These are phyloP conservation scores for Durotheca rogersii DNA, from an alignment of 495 filamentous ascomycete genomes.

Conservation along the genomic window DNA sequence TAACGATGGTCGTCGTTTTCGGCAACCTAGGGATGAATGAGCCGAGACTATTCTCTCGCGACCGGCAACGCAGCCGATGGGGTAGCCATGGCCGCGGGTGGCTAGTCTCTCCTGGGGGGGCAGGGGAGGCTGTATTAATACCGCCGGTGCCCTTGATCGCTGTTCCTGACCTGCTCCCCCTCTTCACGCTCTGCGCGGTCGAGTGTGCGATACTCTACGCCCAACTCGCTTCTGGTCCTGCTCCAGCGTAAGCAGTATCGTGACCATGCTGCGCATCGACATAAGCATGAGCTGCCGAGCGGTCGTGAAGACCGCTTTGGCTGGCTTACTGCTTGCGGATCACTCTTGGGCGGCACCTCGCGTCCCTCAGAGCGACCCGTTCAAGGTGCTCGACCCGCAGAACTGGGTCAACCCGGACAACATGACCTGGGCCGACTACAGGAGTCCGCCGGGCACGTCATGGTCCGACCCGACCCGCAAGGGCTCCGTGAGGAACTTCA, in stretches of 20 bases:
- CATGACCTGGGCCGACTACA: slow-evolving; percentile 47
- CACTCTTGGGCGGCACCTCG: slow-evolving; percentile 20
- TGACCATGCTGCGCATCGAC: slow-evolving; percentile 15
- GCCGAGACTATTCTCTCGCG: slow-evolving; percentile 20
- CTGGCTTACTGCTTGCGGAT: slow-evolving; percentile 13
- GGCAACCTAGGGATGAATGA: too few species aligned
- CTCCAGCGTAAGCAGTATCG: slow-evolving; percentile 1
- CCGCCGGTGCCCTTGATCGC: not conserved
- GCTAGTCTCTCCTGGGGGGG: too few species aligned
- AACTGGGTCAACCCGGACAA: slow-evolving; percentile 45
- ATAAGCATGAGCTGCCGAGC: slow-evolving; percentile 22
- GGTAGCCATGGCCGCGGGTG: not conserved
- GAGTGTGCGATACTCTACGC: slow-evolving; percentile 2
- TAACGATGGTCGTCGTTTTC: too few species aligned
- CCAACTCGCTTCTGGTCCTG: not conserved
- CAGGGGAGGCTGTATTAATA: slow-evolving; percentile 12
- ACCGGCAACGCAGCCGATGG: slow-evolving; percentile 13
- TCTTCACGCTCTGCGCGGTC: slow-evolving; percentile 11
- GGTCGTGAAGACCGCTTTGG: slow-evolving; percentile 18
- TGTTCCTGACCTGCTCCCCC: not conserved
- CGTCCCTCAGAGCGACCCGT: slow-evolving; percentile 33
- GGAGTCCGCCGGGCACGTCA: slow-evolving; percentile 34
- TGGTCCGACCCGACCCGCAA: slow-evolving; percentile 39
- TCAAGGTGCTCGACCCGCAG: slow-evolving; percentile 41
- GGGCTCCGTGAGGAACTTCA: slow-evolving; percentile 39